Conservation (phyloP, 1,284 basidiomycete genomes). For the Cutaneotrichosporon cavernicola region DNA sequence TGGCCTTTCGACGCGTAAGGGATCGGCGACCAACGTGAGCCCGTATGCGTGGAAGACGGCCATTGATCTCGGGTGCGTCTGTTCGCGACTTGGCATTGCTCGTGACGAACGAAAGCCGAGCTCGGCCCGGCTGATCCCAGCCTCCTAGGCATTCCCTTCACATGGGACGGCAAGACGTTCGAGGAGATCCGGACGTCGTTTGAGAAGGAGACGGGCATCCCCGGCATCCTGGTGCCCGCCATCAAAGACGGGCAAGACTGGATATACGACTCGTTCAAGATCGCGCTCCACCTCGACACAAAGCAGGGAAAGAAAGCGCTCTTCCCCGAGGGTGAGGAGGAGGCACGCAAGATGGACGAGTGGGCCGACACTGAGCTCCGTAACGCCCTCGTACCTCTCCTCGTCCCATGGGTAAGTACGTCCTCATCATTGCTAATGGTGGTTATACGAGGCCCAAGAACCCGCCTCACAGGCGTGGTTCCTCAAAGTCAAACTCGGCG, state of each 20-base stretch:
- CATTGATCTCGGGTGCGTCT: conserved; percentile 14
- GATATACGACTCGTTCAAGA: conserved; percentile 37
- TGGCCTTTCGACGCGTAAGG: conserved; percentile 18
- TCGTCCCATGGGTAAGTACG: conserved; percentile 18
- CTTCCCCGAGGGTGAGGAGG: conserved; percentile 18
- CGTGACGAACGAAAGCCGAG: too few relatives aligned
- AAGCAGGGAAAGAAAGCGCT: conserved; percentile 29
- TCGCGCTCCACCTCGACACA: conserved; percentile 35
- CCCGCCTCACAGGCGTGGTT: conserved; percentile 28
- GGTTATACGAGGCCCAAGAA: conserved; percentile 18
- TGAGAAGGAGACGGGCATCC: conserved; percentile 31
- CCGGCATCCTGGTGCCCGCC: conserved; percentile 37
- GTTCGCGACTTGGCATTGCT: neutral
- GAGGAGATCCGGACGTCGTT: conserved; percentile 35
- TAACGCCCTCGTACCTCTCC: conserved; percentile 25
- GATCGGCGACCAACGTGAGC: conserved; percentile 21
- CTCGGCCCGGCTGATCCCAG: neutral
- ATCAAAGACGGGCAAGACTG: conserved; percentile 28
- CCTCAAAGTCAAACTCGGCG: conserved; percentile 30
- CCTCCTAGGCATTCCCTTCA: conserved; percentile 29
- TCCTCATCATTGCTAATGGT: neutral
- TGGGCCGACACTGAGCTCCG: conserved; percentile 34
- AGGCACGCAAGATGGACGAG: conserved; percentile 30
- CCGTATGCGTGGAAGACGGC: conserved; percentile 25
- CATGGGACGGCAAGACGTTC: conserved; percentile 26